These are phyloP conservation scores for Tremella fuciformis DNA, from an alignment of 768 basidiomycete genomes.

Conservation along the genomic window DNA sequence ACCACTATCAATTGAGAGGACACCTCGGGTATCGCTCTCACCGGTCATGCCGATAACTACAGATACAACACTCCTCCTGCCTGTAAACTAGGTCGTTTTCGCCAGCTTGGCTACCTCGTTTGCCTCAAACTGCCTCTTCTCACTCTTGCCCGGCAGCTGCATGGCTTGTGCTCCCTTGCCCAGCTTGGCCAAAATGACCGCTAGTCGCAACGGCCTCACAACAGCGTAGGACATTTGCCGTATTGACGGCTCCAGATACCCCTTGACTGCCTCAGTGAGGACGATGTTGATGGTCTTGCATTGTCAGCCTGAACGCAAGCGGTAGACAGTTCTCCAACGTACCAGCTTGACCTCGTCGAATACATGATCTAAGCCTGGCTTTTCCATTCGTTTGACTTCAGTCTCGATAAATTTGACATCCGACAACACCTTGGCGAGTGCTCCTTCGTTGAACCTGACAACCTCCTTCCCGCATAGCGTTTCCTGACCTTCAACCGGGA, in stretches of 20 bases:
- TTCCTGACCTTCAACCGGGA: constrained; percentile 14
- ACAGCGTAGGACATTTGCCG: constrained; percentile 46
- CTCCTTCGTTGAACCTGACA: constrained; percentile 79
- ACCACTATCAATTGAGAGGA: too few relatives aligned
- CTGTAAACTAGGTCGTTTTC: not conserved
- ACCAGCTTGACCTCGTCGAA: constrained; percentile 79
- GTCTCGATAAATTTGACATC: constrained; percentile 86
- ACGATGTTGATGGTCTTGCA: constrained; percentile 58
- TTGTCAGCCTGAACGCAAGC: not conserved
- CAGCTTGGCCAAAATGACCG: constrained; percentile 50
- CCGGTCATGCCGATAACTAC: too few relatives aligned
- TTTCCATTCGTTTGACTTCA: constrained; percentile 73
- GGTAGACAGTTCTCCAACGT: constrained; percentile 37
- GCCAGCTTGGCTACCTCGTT: constrained; percentile 44
- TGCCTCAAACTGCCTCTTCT: constrained; percentile 42
- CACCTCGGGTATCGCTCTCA: too few relatives aligned
- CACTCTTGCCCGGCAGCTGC: constrained; percentile 27
- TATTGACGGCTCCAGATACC: constrained; percentile 66
- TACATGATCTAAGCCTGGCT: constrained; percentile 65
- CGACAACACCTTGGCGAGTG: constrained; percentile 75
- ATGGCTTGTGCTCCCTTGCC: constrained; percentile 20
- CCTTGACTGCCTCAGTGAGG: constrained; percentile 68
- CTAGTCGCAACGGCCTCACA: constrained; percentile 46
- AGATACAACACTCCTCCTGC: too few relatives aligned
- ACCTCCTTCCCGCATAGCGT: constrained; percentile 56